Evolutionary conservation across 176 grass and related monocot species (phyloP), one percentile per base, ranked within the genome.

Genomic region (Hsuehochloa calcarea): DNA sequence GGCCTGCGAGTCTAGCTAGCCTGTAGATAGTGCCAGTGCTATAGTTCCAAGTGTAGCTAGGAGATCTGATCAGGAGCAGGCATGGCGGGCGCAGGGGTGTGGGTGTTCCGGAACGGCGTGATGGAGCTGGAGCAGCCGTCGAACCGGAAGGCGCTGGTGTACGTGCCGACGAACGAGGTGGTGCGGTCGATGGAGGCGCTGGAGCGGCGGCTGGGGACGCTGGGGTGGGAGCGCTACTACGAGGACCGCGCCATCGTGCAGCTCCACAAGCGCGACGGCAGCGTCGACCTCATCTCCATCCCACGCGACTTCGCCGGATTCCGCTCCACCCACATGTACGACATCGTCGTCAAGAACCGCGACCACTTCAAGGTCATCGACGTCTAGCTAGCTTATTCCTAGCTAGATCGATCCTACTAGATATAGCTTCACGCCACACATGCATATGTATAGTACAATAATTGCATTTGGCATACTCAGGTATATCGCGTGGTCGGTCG

Each of bases 321-420:
- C 65, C 91, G 90, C 45, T 97, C 94, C 91, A 94, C 92, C 74
- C 91, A 97, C 79, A 97, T 97, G 94, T 97, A 91, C 34, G 94
- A 97, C 74, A 75, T 97, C 43, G 94, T 97, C 78, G 63, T 97
- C 89, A 97, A 97, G 87, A 97, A 97, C 85, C 87, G 94, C 34
- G 91, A 90, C 41, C 88, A 89, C 17, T 97, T 97, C 94, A 91
- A 85, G 78, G 94, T 97, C 82, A 68, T 97, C 73, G 94, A 97
- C 75, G 70, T 77, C 68, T 86, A 92, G 71, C 40, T n/a, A 10
- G 5, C 37, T 5, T 10, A 5, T 31, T 27, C 11, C 35, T 40
- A 80, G 41, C 40, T 79, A 59, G 55, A 20, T n/a, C 6, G 0
- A 58, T 58, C 54, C 54, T 58, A 2, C 19, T 9, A n/a, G 1